Evolutionary conservation across 116 monocot genomes (phyloP), one percentile per base, ranked within the genome.

Genomic region (Zostera marina): DNA sequence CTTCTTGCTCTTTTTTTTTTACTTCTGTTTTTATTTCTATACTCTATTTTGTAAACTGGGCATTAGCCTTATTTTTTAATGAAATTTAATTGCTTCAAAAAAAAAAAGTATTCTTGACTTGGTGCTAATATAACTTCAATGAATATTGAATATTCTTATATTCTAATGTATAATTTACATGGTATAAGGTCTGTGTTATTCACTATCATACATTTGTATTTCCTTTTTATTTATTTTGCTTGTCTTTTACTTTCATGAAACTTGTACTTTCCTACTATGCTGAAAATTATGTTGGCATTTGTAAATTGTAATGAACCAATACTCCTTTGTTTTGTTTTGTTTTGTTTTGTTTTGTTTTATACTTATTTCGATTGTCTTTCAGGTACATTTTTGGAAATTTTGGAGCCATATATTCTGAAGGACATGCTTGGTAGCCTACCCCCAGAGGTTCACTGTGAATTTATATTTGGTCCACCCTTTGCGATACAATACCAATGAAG

Each of bases 371-470:
- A 24, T 53, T 54, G 12, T 11, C 25, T 64, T 10, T 38, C 61
- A 96, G 94, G 85, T 39, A 82, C 85, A 44, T 89, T 96, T 65
- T 74, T 96, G 82, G 89, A 96, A 70, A 81, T 83, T 60, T 81
- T 96, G 69, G 96, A 96, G 69, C 96, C 96, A 57, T 96, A 96
- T 78, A 86, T 98, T 52, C 64, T 98, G 62, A 85, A 76, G 60
- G 96, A 98, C 72, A 86, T 98, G 96, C 78, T 98, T 74, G 96
- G 96, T 23, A 72, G 72, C 44, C 64, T 98, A 22, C 96, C 89
- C 60, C 96, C 96, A 56, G 96, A 98, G 90, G 96, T 96, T 72
- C 25, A 32, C 24, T 44, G 44, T 26, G 15, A 45, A 26, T 42
- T 63, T 64, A 39, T 22, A 58, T 63, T 42, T 15, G 19, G 53